Evolutionary conservation across 2,329 filamentous ascomycete species (phyloP), one percentile per base, ranked within the genome.

Genomic region (Botrytis fragariae): DNA sequence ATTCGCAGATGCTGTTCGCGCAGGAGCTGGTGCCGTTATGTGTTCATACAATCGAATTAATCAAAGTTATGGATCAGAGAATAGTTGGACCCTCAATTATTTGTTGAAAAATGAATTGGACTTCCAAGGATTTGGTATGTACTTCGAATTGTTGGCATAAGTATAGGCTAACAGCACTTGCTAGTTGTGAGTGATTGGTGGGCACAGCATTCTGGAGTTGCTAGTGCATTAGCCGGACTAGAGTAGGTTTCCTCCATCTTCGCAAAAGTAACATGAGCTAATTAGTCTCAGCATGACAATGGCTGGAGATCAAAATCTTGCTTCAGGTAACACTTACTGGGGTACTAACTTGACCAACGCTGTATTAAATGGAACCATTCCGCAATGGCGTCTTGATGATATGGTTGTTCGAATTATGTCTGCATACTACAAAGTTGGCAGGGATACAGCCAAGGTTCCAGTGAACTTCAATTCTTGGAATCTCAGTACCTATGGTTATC

Each of bases 401-500:
- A 97, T 97, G 91, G 93, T 89, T 5, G 92, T 94, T 81, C 90
- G 96, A 78, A 97, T 92, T 80, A 91, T 92, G 88, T 87, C 90
- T 4, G 85, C 89, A 37, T 89, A 87, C 80, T 92, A 90, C 84
- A 91, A 91, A 82, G 77, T 79, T 25, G 78, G 87, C 89, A 1
- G 85, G 86, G 37, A 86, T 48, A 76, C 73, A 14, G 65, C 74
- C 14, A 75, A 73, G 59, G 74, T 79, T 18, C 82, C 84, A 0
- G 89, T 92, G 81, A 98, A 95, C 86, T 98, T 98, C 84, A 92
- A 92, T 78, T 94, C 94, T 8, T 98, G 95, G 95, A 93, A 90
- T 0, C 83, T 85, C 2, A 90, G 94, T 75, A 95, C 92, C 0
- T 92, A 88, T 76, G 93, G 92, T 59, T 92, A 89, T 75, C 80